Evolutionary conservation across 2,329 filamentous ascomycete genomes (phyloP).

Genomic region (Stagonosporopsis chrysanthemi): DNA sequence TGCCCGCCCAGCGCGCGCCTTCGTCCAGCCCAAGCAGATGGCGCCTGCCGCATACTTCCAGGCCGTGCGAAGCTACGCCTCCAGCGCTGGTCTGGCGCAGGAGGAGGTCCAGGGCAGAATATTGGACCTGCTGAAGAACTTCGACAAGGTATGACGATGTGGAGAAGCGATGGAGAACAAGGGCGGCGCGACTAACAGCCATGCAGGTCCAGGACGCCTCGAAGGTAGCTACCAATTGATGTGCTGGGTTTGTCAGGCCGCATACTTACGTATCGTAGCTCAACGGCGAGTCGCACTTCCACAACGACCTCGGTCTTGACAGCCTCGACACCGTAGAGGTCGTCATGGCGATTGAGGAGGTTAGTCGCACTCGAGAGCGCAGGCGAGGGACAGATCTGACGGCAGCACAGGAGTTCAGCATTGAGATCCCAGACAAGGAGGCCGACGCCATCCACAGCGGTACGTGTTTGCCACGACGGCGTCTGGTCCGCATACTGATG

Average conservation of each 20-base stretch:
- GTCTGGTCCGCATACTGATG: constrained; percentile 42
- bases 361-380: constrained; percentile 51
- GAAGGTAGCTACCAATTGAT: constrained; percentile 56
- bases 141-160: constrained; percentile 80
- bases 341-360: constrained; percentile 99
- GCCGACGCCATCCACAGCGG: constrained; percentile 92
- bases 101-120: constrained; percentile 90
- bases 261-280: constrained; percentile 66
- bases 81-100: constrained; percentile 78
- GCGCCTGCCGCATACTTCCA: constrained; percentile 70
- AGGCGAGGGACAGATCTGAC: constrained; percentile 22
- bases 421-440: constrained; percentile 98
- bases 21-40: constrained; percentile 68
- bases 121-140: constrained; percentile 90
- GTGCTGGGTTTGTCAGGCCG: background rate
- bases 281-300: constrained; percentile 83
- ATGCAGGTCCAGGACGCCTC: constrained; percentile 67
- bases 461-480: constrained; percentile 58
- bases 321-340: constrained; percentile 98
- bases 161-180: constrained; percentile 17
- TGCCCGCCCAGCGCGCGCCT: constrained; percentile 67
- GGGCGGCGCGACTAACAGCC: constrained; percentile 36
- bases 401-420: constrained; percentile 73
- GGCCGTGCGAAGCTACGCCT: constrained; percentile 84
- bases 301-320: constrained; percentile 96